Percentiles rank a stretch among this genome's conserved stretches.
Conservation (phyloP, 2,329 filamentous ascomycete species). For the Tolypocladium amazonense region DNA sequence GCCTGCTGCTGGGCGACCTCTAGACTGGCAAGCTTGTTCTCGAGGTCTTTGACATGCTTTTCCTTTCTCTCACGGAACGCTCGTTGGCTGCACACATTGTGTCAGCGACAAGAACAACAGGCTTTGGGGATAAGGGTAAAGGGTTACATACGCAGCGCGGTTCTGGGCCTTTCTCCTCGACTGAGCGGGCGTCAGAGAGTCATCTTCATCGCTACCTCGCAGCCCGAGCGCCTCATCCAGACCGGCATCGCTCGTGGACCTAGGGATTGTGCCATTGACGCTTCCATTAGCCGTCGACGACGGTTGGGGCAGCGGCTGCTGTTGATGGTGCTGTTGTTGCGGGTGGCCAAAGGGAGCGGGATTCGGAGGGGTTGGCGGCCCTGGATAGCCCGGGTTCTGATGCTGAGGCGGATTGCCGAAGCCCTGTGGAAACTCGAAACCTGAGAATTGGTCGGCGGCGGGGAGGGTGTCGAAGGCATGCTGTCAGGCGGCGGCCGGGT, state of each 20-base stretch:
- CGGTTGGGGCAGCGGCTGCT: slow-evolving; percentile 12
- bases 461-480: slow-evolving; percentile 38
- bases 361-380: slow-evolving; percentile 42
- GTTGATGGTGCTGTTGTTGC: slow-evolving; percentile 14
- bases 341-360: slow-evolving; percentile 20
- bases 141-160: slow-evolving; percentile 43
- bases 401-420: slow-evolving; percentile 26
- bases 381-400: slow-evolving; percentile 18
- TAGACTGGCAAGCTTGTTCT: slow-evolving; percentile 69
- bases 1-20: slow-evolving; percentile 64
- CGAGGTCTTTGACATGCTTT: slow-evolving; percentile 84
- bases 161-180: slow-evolving; percentile 51
- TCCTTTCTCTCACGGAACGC: slow-evolving; percentile 96
- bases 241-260: slow-evolving; percentile 26
- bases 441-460: slow-evolving; percentile 35
- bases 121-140: not conserved
- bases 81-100: slow-evolving; percentile 56
- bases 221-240: slow-evolving; percentile 20
- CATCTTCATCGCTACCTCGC: slow-evolving; percentile 44
- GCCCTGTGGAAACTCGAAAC: slow-evolving; percentile 29
- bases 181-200: slow-evolving; percentile 45
- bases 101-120: not conserved
- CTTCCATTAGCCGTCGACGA: slow-evolving; percentile 9
- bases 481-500: slow-evolving; percentile 20
- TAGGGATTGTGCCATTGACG: slow-evolving; percentile 9